These are phyloP conservation scores for Rhynchospora tenuis DNA, from an alignment of 176 grass and related monocot species.

Conservation along the genomic window DNA sequence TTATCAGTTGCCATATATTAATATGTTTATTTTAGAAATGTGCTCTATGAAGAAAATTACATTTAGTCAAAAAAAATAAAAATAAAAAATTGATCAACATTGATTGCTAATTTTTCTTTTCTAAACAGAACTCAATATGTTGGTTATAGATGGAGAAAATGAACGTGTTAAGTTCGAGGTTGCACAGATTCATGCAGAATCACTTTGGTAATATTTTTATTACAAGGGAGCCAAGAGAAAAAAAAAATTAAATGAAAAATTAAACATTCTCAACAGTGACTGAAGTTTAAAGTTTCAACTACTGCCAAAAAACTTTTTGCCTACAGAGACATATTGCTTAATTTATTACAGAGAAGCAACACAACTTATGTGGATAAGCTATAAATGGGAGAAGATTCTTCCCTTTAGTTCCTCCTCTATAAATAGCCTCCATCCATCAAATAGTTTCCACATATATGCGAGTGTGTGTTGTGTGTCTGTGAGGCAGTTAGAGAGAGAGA, in stretches of 20 bases:
- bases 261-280: neutral
- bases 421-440: slow-evolving; percentile 10
- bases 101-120: neutral
- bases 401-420: slow-evolving; percentile 21
- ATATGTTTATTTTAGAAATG: no score
- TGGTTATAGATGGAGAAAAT: neutral
- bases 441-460: neutral
- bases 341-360: slow-evolving; percentile 4
- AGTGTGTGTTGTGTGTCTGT: neutral
- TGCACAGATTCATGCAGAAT: neutral
- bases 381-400: neutral
- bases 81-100: neutral
- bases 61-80: neutral
- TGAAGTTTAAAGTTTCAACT: neutral
- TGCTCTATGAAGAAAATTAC: no score
- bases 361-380: slow-evolving; percentile 13
- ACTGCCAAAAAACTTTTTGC: neutral
- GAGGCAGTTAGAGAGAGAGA: neutral
- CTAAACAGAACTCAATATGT: neutral
- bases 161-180: neutral
- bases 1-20: neutral
- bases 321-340: neutral
- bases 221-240: neutral
- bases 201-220: neutral
- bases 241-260: neutral